phyloP scores from a whole-genome alignment of 306 rosid genomes.

The Ochetophila trinervis region DNA sequence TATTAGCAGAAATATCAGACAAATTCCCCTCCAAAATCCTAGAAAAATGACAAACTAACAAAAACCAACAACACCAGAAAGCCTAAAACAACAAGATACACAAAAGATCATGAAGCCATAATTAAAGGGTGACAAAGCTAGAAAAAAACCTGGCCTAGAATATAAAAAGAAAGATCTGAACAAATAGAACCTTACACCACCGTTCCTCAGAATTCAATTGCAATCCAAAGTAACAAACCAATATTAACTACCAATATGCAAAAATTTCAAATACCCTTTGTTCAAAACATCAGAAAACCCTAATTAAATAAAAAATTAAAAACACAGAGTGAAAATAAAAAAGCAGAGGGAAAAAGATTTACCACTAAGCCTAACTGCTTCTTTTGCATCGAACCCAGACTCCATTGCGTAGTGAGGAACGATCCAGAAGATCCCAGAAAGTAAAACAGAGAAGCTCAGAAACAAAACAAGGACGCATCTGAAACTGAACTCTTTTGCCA shows the following conservation, averaged over 20 bases:
- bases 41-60: not conserved
- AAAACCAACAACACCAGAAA: not conserved
- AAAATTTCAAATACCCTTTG: not conserved
- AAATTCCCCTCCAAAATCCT: not conserved
- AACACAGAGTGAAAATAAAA: not conserved
- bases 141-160: not conserved
- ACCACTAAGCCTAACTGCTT: conserved; percentile 65
- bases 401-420: conserved; percentile 45
- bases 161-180: not conserved
- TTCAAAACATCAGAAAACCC: conserved; percentile 14
- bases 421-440: conserved; percentile 78
- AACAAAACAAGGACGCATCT: conserved; percentile 66
- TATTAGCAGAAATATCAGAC: not conserved
- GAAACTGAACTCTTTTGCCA: conserved; percentile 50
- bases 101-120: no score
- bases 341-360: not conserved
- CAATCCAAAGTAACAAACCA: not conserved
- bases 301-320: conserved; percentile 9
- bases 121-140: no score
- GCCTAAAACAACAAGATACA: no score
- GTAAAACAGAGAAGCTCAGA: conserved; percentile 49
- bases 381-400: conserved; percentile 54
- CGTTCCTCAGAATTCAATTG: not conserved
- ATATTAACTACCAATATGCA: not conserved
- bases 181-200: not conserved